A percentile compares a stretch with the other conserved stretches of the same genome.
Evolutionary conservation across 148 eudicot species (phyloP).

Genomic region (Diospyros lotus): DNA sequence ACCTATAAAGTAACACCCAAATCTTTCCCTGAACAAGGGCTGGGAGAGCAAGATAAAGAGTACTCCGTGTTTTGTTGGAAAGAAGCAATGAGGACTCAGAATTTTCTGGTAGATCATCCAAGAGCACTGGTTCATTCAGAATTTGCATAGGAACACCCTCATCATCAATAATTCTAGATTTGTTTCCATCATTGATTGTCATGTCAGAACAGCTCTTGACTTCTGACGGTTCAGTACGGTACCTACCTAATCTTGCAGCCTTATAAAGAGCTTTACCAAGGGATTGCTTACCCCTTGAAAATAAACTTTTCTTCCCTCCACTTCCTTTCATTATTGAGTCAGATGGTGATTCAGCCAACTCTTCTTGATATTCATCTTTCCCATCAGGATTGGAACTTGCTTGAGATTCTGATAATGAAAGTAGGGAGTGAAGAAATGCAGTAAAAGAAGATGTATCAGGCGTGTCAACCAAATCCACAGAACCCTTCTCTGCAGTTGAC

Average conservation of each 20-base stretch:
- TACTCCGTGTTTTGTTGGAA: slow-evolving; percentile 47
- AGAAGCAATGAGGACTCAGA: slow-evolving; percentile 81
- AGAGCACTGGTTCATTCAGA: slow-evolving; percentile 28
- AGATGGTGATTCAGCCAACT: slow-evolving; percentile 25
- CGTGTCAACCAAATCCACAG: slow-evolving; percentile 42
- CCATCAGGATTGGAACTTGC: slow-evolving; percentile 21
- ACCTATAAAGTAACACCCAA: slow-evolving; percentile 95
- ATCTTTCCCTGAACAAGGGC: slow-evolving; percentile 66
- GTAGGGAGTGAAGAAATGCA: slow-evolving; percentile 69
- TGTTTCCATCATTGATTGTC: slow-evolving; percentile 28
- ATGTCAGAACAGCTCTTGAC: slow-evolving; percentile 34
- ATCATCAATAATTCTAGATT: slow-evolving; percentile 25
- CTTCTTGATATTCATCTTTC: slow-evolving; percentile 25
- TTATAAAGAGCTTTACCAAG: slow-evolving; percentile 62
- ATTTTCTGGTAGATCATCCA: slow-evolving; percentile 55
- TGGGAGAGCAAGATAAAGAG: slow-evolving; percentile 67
- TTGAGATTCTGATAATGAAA: slow-evolving; percentile 43
- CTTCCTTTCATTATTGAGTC: slow-evolving; percentile 35
- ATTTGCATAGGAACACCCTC: slow-evolving; percentile 30
- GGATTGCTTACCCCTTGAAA: slow-evolving; percentile 73
- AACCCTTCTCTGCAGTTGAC: slow-evolving; percentile 43
- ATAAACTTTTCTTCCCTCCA: slow-evolving; percentile 57
- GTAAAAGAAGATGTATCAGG: slow-evolving; percentile 96
- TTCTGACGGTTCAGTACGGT: slow-evolving; percentile 44
- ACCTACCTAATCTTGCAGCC: slow-evolving; percentile 63